Percentiles rank a stretch among this genome's conserved stretches.
Evolutionary conservation across 257 asterid genomes (phyloP).

Genomic region (Przewalskia tangutica): DNA sequence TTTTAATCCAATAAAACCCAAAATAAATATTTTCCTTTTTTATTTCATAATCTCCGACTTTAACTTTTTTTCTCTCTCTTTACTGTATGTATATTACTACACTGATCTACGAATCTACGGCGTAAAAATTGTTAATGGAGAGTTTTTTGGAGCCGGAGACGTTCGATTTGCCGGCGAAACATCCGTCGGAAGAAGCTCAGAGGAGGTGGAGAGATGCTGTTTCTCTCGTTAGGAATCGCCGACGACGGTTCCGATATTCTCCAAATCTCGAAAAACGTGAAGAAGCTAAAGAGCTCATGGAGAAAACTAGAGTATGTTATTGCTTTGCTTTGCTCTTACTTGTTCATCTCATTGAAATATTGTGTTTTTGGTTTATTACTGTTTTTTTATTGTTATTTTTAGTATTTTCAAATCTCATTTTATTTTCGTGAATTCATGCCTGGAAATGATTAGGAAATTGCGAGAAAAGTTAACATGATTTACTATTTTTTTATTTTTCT

Average conservation of each 20-base stretch:
- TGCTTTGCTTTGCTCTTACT: not conserved
- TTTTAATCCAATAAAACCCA: not conserved
- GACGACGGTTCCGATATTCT: conserved; percentile 69
- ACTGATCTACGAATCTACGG: not conserved
- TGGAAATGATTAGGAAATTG: too few species aligned
- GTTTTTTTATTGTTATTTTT: too few species aligned
- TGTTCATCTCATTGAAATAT: not conserved
- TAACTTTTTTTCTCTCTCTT: not conserved
- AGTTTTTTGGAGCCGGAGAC: conserved; percentile 30
- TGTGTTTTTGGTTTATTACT: too few species aligned
- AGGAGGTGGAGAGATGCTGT: conserved; percentile 68
- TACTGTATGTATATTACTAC: not conserved
- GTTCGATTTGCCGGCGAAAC: conserved; percentile 47
- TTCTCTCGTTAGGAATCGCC: conserved; percentile 55
- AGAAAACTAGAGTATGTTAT: conserved; percentile 51
- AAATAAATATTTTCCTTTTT: not conserved
- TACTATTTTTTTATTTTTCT: too few species aligned
- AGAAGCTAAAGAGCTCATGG: conserved; percentile 51
- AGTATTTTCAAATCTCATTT: too few species aligned
- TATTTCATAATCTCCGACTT: not conserved
- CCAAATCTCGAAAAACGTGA: conserved; percentile 65
- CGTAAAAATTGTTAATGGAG: not conserved
- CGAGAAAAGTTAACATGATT: too few species aligned
- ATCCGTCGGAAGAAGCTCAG: conserved; percentile 52
- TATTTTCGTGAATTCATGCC: too few species aligned